These are phyloP conservation scores for Starmerella davenportii DNA, from an alignment of 805 yeast species.

Conservation along the genomic window DNA sequence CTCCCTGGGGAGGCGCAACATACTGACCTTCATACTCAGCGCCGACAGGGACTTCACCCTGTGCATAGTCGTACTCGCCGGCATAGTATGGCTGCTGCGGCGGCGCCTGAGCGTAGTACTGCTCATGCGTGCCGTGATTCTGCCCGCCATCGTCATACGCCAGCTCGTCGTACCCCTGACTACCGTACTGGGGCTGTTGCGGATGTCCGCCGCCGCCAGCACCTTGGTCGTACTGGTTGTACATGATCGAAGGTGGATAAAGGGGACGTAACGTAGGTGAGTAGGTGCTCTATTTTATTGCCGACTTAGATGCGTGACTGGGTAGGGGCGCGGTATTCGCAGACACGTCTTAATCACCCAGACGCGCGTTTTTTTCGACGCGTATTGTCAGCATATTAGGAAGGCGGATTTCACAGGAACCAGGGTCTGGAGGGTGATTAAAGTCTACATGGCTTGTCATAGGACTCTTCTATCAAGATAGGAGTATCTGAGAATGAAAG, in stretches of 20 bases:
- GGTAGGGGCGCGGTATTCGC: not conserved
- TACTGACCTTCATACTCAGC: not conserved
- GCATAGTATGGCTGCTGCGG: slow-evolving; percentile 17
- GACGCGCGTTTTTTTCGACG: not conserved
- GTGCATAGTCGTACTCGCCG: slow-evolving; percentile 25
- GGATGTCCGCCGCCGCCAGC: slow-evolving; percentile 9
- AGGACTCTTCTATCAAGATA: no score
- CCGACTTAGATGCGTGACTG: not conserved
- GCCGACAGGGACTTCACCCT: slow-evolving; percentile 9
- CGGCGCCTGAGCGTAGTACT: slow-evolving; percentile 21
- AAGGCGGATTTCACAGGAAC: not conserved
- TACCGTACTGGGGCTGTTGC: slow-evolving; percentile 6
- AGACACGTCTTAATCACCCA: not conserved
- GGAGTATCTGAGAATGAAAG: no score
- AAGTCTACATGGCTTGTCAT: no score
- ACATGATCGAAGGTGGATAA: slow-evolving; percentile 6
- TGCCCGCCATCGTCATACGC: slow-evolving; percentile 11
- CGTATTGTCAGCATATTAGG: not conserved
- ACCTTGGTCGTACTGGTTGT: slow-evolving; percentile 14
- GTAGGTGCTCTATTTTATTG: not conserved
- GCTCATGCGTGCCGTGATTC: slow-evolving; percentile 20
- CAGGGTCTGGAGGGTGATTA: no score
- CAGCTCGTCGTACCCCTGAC: slow-evolving; percentile 5
- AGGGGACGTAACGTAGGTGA: not conserved
- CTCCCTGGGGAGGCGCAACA: slow-evolving; percentile 16